These are phyloP conservation scores for Spergularia marina DNA, from an alignment of 148 eudicot genomes.

Conservation along the genomic window DNA sequence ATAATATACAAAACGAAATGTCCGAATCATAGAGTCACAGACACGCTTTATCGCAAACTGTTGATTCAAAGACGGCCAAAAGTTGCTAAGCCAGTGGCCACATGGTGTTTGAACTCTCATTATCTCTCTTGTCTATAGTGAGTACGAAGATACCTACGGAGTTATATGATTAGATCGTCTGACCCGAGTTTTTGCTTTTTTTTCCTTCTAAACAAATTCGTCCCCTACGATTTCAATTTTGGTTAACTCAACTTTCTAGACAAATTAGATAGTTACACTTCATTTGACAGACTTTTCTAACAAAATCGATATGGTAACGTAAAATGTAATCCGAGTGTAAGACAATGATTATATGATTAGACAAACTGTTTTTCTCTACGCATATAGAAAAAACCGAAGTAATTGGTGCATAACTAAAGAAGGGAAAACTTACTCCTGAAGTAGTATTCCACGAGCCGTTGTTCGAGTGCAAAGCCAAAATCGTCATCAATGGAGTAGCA, in stretches of 20 bases:
- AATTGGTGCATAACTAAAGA: background rate
- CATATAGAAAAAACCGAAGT: too few species aligned
- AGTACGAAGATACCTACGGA: too few species aligned
- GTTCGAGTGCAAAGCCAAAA: slow-evolving; percentile 35
- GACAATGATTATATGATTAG: too few species aligned
- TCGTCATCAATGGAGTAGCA: slow-evolving; percentile 36
- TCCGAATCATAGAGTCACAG: slow-evolving; percentile 16
- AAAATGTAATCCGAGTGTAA: too few species aligned
- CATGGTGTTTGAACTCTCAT: slow-evolving; percentile 13
- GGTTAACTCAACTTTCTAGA: background rate
- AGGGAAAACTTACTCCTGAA: slow-evolving; percentile 35
- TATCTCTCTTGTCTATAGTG: background rate
- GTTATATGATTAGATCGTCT: too few species aligned
- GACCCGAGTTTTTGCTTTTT: too few species aligned
- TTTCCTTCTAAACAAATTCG: too few species aligned
- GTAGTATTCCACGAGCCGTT: slow-evolving; percentile 37
- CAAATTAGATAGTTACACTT: background rate
- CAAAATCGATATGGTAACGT: background rate
- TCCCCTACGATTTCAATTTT: background rate
- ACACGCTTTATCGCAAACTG: slow-evolving; percentile 2
- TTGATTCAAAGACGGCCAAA: slow-evolving; percentile 5
- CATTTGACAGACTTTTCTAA: background rate
- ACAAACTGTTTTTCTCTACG: too few species aligned
- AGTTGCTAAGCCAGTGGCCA: slow-evolving; percentile 1
- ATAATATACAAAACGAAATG: slow-evolving; percentile 8